Percentiles rank a stretch among this genome's conserved stretches.
Evolutionary conservation across 345 rosid genomes (phyloP).

Genomic region (Rhizophora apiculata): DNA sequence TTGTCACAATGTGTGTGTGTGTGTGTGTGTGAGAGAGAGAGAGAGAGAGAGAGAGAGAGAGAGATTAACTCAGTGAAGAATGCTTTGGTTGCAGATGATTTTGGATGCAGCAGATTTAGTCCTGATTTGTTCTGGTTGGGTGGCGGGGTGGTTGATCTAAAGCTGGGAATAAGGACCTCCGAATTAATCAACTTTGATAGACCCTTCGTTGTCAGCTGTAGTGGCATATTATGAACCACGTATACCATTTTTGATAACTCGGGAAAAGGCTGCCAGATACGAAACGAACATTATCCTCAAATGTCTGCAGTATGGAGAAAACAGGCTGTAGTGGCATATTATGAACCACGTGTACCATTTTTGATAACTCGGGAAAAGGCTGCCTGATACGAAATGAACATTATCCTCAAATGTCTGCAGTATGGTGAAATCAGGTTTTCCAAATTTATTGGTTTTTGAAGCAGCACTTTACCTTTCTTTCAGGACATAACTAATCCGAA

Average conservation of each 20-base stretch:
- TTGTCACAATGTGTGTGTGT: no score
- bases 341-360: background rate
- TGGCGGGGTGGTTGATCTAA: constrained; percentile 82
- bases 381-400: background rate
- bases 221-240: constrained; percentile 29
- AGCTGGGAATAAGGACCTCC: constrained; percentile 75
- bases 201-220: constrained; percentile 70
- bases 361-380: background rate
- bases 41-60: no score
- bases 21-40: no score
- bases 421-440: background rate
- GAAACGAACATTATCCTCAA: constrained; percentile 2
- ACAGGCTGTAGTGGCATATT: constrained; percentile 44
- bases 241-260: background rate
- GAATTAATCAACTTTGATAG: constrained; percentile 60
- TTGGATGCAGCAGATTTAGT: constrained; percentile 80
- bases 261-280: background rate
- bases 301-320: no score
- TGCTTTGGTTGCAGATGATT: constrained; percentile 58
- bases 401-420: background rate
- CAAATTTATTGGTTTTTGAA: no score
- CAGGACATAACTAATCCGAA: constrained; percentile 1
- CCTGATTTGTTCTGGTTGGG: constrained; percentile 92
- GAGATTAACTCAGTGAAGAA: no score
- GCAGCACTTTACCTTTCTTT: background rate